Evolutionary conservation across 805 yeast species (phyloP).

Genomic region (Metschnikowia amazonensis): DNA sequence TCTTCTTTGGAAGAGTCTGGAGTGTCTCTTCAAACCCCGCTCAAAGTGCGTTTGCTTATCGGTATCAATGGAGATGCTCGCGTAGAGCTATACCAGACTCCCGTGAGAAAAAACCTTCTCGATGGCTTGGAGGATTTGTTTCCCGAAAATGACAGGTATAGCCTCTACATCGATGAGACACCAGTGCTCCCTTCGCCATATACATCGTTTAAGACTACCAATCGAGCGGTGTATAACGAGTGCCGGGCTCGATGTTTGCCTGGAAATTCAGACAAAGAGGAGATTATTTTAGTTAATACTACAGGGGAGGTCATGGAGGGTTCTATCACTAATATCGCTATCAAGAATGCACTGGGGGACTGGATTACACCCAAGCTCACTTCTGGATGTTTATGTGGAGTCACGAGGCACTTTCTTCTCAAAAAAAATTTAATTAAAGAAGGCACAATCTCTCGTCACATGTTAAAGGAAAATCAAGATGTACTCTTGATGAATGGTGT

Average conservation of each 20-base stretch:
- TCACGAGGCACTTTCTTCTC: constrained; percentile 63
- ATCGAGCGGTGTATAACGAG: constrained; percentile 55
- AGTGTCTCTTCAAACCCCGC: constrained; percentile 22
- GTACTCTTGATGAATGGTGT: constrained; percentile 78
- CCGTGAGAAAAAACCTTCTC: constrained; percentile 25
- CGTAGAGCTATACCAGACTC: constrained; percentile 32
- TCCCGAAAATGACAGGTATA: constrained; percentile 39
- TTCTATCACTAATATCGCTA: constrained; percentile 75
- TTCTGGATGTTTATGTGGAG: constrained; percentile 84
- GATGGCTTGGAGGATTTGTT: constrained; percentile 23
- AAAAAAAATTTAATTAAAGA: constrained; percentile 52
- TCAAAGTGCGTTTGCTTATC: constrained; percentile 33
- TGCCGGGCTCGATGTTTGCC: constrained; percentile 54
- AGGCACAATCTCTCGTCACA: constrained; percentile 42
- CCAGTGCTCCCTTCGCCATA: constrained; percentile 61
- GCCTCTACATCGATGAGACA: constrained; percentile 56
- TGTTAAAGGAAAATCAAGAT: constrained; percentile 61
- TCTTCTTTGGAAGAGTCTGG: constrained; percentile 25
- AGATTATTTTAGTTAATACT: constrained; percentile 57
- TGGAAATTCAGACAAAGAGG: constrained; percentile 52
- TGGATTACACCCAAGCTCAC: constrained; percentile 84
- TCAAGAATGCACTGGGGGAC: constrained; percentile 40
- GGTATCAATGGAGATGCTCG: constrained; percentile 26
- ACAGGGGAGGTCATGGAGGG: constrained; percentile 70
- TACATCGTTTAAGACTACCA: constrained; percentile 85